Percentiles rank a stretch among this genome's conserved stretches.
These are phyloP conservation scores for Lachancea dasiensis DNA, from an alignment of 805 yeast species.

Conservation along the genomic window DNA sequence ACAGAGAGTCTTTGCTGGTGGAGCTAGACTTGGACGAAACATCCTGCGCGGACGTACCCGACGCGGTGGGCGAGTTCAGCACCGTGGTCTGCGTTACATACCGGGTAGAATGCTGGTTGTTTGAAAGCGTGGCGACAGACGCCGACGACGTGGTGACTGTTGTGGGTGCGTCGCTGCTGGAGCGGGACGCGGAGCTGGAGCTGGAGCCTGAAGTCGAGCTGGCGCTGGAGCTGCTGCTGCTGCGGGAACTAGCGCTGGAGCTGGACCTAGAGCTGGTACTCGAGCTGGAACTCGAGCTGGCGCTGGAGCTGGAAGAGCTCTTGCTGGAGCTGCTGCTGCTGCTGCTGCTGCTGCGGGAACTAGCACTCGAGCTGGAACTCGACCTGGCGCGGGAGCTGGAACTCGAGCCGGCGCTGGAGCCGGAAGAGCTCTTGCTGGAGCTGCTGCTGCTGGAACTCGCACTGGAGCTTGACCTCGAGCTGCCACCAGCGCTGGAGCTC, in stretches of 20 bases:
- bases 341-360: too few species aligned
- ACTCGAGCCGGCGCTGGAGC: conserved; percentile 7
- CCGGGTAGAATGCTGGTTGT: conserved; percentile 18
- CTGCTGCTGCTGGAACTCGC: conserved; percentile 2
- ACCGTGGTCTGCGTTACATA: conserved; percentile 27
- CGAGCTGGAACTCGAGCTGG: conserved; percentile 10
- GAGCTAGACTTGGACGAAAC: conserved; percentile 4
- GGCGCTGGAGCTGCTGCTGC: conserved; percentile 12
- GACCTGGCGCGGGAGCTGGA: conserved; percentile 9
- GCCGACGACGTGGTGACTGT: conserved; percentile 22
- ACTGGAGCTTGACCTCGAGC: conserved; percentile 5
- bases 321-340: conserved; percentile 8
- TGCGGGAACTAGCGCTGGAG: conserved; percentile 12
- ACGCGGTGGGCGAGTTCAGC: conserved; percentile 12
- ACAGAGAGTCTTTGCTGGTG: conserved; percentile 8
- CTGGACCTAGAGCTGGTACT: conserved; percentile 13
- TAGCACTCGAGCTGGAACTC: conserved; percentile 16
- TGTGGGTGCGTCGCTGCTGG: conserved; percentile 14
- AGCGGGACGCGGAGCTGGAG: conserved; percentile 15
- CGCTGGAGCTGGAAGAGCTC: conserved; percentile 13
- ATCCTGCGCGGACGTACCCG: conserved; percentile 15
- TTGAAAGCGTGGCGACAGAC: conserved; percentile 20
- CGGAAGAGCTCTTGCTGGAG: conserved; percentile 9
- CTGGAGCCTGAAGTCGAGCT: conserved; percentile 10
- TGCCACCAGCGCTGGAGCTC: conserved; percentile 14